A percentile compares a stretch with the other conserved stretches of the same genome.
These are phyloP conservation scores for Protomyces macrosporus DNA, from an alignment of 1,139 yeast genomes.

Conservation along the genomic window DNA sequence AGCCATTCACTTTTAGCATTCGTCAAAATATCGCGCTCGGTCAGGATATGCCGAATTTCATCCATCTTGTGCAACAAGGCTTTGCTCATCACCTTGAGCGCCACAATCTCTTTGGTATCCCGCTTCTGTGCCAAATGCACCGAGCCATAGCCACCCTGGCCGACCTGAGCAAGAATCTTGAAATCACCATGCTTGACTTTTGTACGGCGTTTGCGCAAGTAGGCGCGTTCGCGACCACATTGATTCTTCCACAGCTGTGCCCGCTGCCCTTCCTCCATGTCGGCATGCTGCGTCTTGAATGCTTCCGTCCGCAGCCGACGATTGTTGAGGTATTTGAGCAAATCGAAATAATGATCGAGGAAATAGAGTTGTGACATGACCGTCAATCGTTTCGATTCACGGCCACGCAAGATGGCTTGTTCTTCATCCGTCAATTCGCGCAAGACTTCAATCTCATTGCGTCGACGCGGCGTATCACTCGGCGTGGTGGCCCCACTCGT, in stretches of 20 bases:
- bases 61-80: slow-evolving; percentile 79
- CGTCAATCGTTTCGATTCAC: slow-evolving; percentile 62
- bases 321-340: slow-evolving; percentile 84
- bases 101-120: slow-evolving; percentile 93
- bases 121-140: slow-evolving; percentile 90
- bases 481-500: not conserved
- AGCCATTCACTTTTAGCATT: slow-evolving; percentile 95
- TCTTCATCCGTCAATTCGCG: slow-evolving; percentile 25
- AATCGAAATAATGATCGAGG: slow-evolving; percentile 90
- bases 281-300: slow-evolving; percentile 46
- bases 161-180: slow-evolving; percentile 94
- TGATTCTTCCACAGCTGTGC: slow-evolving; percentile 76
- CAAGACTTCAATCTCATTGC: slow-evolving; percentile 14
- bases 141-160: slow-evolving; percentile 99
- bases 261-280: slow-evolving; percentile 32
- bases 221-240: slow-evolving; percentile 75
- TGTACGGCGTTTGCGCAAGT: slow-evolving; percentile 77
- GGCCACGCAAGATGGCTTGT: slow-evolving; percentile 22
- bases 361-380: slow-evolving; percentile 74
- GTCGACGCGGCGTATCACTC: not conserved
- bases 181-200: slow-evolving; percentile 94
- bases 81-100: slow-evolving; percentile 86
- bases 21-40: slow-evolving; percentile 93
- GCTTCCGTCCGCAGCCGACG: slow-evolving; percentile 72
- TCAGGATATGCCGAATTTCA: slow-evolving; percentile 90